A percentile compares a stretch with the other conserved stretches of the same genome.
Conservation (phyloP, 768 basidiomycete species). For the Leucocoprinus sp. region DNA sequence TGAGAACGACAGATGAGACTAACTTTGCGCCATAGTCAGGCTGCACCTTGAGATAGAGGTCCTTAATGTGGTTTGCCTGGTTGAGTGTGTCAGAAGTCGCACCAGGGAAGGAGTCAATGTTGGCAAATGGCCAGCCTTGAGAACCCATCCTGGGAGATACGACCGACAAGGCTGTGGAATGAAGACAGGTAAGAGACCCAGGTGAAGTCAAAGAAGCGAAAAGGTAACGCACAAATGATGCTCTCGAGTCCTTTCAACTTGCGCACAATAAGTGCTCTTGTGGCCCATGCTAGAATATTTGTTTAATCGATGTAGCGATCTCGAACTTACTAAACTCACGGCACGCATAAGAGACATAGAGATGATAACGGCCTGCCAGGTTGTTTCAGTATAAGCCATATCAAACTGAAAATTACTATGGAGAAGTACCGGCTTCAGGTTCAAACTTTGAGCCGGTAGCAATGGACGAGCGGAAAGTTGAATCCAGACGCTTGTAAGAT, state of each 20-base stretch:
- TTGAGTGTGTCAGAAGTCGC: conserved; percentile 73
- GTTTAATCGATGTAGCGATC: conserved; percentile 2
- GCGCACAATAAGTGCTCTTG: conserved; percentile 79
- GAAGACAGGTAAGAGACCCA: not conserved
- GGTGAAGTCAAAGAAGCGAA: not conserved
- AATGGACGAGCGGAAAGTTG: conserved; percentile 45
- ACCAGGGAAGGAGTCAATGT: conserved; percentile 55
- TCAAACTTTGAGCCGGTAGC: conserved; percentile 33
- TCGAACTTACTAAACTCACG: conserved; percentile 37
- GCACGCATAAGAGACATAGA: conserved; percentile 83
- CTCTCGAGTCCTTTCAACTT: conserved; percentile 90
- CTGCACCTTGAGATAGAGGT: conserved; percentile 75
- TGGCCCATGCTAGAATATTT: conserved; percentile 72
- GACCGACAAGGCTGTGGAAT: conserved; percentile 53
- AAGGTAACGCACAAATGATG: conserved; percentile 56
- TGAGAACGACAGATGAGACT: conserved; percentile 8
- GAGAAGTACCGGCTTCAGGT: conserved; percentile 60
- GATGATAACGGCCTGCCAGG: conserved; percentile 72
- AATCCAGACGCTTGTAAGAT: conserved; percentile 46
- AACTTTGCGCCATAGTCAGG: conserved; percentile 66
- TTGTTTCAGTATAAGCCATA: not conserved
- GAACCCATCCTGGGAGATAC: conserved; percentile 84
- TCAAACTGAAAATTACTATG: not conserved
- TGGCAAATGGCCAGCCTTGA: conserved; percentile 84
- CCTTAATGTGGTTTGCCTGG: conserved; percentile 63